phyloP scores from a whole-genome alignment of 257 asterid genomes.

The Nicotiana benthamiana region DNA sequence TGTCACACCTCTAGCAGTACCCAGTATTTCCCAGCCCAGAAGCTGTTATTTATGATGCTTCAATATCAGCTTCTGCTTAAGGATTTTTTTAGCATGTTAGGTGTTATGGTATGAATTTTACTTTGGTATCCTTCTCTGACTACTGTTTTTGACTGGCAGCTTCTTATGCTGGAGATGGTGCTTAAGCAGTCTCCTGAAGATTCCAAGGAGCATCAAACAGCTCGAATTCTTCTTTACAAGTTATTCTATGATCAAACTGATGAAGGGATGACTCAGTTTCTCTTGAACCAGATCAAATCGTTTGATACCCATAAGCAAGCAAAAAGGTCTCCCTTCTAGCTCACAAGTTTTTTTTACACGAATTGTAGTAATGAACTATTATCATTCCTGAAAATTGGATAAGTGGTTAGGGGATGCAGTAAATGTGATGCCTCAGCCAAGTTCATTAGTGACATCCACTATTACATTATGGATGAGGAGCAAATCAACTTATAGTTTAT shows the following conservation, averaged over 20 bases:
- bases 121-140: conserved; percentile 24
- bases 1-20: background rate
- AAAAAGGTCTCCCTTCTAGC: conserved; percentile 49
- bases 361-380: background rate
- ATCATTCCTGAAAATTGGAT: background rate
- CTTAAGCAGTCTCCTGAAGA: conserved; percentile 70
- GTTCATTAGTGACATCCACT: background rate
- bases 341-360: background rate
- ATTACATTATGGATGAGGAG: background rate
- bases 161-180: conserved; percentile 86
- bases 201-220: conserved; percentile 82
- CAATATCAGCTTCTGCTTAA: background rate
- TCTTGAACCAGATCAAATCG: conserved; percentile 76
- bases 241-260: conserved; percentile 97
- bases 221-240: conserved; percentile 90
- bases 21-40: background rate
- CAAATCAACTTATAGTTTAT: background rate
- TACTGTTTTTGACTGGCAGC: conserved; percentile 38
- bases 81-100: background rate
- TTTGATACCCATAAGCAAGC: conserved; percentile 82
- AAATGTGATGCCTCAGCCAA: background rate
- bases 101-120: background rate
- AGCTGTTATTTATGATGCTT: background rate
- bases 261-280: conserved; percentile 86
- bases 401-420: background rate